These are phyloP conservation scores for Zygotorulaspora mrakii DNA, from an alignment of 1,139 yeast species.

Conservation along the genomic window DNA sequence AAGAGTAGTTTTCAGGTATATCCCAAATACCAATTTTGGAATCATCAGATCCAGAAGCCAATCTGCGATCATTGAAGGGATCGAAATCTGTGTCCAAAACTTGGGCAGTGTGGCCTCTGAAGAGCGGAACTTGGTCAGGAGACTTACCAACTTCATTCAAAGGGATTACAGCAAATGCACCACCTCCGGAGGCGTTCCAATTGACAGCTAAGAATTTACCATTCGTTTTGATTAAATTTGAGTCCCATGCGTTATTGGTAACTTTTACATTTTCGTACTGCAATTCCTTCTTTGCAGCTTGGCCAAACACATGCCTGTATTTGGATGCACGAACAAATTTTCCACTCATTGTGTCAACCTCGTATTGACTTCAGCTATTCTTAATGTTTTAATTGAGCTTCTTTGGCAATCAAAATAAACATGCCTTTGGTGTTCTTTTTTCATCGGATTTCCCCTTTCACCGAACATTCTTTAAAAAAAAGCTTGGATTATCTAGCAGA, in stretches of 20 bases:
- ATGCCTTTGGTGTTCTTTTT: background rate
- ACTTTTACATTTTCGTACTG: conserved; percentile 83
- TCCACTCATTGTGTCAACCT: conserved; percentile 50
- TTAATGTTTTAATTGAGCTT: background rate
- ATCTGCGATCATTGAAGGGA: conserved; percentile 73
- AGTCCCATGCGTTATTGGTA: conserved; percentile 94
- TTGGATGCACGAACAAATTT: conserved; percentile 94
- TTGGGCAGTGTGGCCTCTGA: conserved; percentile 93
- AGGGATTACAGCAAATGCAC: conserved; percentile 93
- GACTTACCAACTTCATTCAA: conserved; percentile 83
- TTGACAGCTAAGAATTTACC: conserved; percentile 82
- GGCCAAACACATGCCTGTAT: conserved; percentile 94
- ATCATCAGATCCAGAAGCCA: conserved; percentile 89
- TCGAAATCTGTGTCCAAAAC: conserved; percentile 90
- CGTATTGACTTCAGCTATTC: background rate
- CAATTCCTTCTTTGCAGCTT: conserved; percentile 79
- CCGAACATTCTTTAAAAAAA: too few relatives aligned
- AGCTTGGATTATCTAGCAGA: too few relatives aligned
- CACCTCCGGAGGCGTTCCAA: conserved; percentile 96
- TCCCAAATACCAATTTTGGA: conserved; percentile 85
- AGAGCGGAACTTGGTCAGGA: conserved; percentile 88
- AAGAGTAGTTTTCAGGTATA: conserved; percentile 75
- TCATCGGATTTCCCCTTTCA: background rate
- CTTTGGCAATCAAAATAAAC: background rate
- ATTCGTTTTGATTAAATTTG: conserved; percentile 78